A percentile compares a stretch with the other conserved stretches of the same genome.
Conservation (phyloP, 23 red algal species). For the Pyropia yezoensis region DNA sequence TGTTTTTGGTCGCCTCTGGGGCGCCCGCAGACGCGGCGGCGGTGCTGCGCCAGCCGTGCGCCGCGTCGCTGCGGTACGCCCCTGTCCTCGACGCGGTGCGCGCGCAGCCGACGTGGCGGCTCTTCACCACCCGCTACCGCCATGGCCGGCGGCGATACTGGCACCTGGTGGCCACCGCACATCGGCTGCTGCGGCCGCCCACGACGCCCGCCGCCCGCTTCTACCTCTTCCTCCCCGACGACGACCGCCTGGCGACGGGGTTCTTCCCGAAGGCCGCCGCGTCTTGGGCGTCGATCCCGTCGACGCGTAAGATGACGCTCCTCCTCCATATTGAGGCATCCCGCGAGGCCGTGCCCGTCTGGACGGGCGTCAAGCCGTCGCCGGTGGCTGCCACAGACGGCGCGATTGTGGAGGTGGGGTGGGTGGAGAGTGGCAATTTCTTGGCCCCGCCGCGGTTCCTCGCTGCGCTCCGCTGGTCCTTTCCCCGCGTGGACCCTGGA, state of each 20-base stretch:
- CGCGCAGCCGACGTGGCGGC: slow-evolving; percentile 18
- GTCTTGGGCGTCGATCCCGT: slow-evolving; percentile 35
- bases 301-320: slow-evolving; percentile 49
- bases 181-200: slow-evolving; percentile 24
- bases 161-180: slow-evolving; percentile 53
- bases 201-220: slow-evolving; percentile 1
- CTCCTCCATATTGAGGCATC: slow-evolving; percentile 75
- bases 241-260: slow-evolving; percentile 40
- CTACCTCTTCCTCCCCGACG: slow-evolving; percentile 83
- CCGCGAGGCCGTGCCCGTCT: slow-evolving; percentile 41
- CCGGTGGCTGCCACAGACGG: slow-evolving; percentile 2
- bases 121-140: slow-evolving; percentile 52
- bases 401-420: slow-evolving; percentile 25
- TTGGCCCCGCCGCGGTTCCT: slow-evolving; percentile 24
- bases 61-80: neutral
- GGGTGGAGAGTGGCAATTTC: slow-evolving; percentile 80
- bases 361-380: slow-evolving; percentile 53
- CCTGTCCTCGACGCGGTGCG: neutral
- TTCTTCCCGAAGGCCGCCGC: slow-evolving; percentile 25
- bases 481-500: slow-evolving; percentile 14
- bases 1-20: too few species aligned
- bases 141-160: slow-evolving; percentile 64
- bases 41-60: neutral
- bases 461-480: slow-evolving; percentile 31
- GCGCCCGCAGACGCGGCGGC: too few species aligned